Percentiles rank a stretch among this genome's conserved stretches.
These are phyloP conservation scores for Pythium grandisporangium DNA, from an alignment of 352 stramenopile genomes.

Conservation along the genomic window DNA sequence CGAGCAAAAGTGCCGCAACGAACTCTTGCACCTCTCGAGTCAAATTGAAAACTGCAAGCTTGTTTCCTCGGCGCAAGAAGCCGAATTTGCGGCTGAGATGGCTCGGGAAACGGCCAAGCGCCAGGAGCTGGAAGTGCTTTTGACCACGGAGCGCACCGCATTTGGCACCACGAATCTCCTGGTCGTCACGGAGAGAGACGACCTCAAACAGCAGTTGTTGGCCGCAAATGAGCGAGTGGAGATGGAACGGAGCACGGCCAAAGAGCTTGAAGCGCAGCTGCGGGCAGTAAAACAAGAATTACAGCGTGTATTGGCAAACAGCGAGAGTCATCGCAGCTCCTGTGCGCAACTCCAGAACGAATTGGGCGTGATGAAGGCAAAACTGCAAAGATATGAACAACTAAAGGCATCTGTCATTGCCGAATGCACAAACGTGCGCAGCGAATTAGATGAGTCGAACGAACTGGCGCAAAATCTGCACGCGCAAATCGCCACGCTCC, in stretches of 20 bases:
- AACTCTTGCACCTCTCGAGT: conserved; percentile 50
- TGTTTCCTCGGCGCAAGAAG: conserved; percentile 19
- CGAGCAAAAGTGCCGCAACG: conserved; percentile 57
- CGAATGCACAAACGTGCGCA: conserved; percentile 29
- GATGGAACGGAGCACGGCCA: conserved; percentile 18
- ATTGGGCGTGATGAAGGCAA: conserved; percentile 44
- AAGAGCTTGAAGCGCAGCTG: conserved; percentile 35
- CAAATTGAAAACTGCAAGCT: conserved; percentile 42
- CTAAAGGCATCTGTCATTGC: conserved; percentile 22
- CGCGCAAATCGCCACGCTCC: conserved; percentile 19
- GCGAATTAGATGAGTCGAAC: conserved; percentile 21
- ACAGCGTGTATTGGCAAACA: conserved; percentile 18
- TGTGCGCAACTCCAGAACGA: conserved; percentile 30
- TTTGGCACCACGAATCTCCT: conserved; percentile 26
- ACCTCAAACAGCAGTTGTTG: conserved; percentile 45
- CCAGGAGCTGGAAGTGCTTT: conserved; percentile 26
- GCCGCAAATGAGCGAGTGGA: conserved; percentile 26
- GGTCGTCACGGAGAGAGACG: conserved; percentile 29
- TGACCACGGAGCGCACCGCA: conserved; percentile 20
- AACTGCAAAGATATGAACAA: conserved; percentile 37
- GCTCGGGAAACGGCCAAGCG: conserved; percentile 20
- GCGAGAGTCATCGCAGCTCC: conserved; percentile 22
- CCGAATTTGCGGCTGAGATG: conserved; percentile 17
- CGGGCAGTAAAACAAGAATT: conserved; percentile 37
- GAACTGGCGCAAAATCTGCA: conserved; percentile 22